A percentile compares a stretch with the other conserved stretches of the same genome.
phyloP scores from a whole-genome alignment of 768 basidiomycete species.

The Phlegmacium glaucopus region DNA sequence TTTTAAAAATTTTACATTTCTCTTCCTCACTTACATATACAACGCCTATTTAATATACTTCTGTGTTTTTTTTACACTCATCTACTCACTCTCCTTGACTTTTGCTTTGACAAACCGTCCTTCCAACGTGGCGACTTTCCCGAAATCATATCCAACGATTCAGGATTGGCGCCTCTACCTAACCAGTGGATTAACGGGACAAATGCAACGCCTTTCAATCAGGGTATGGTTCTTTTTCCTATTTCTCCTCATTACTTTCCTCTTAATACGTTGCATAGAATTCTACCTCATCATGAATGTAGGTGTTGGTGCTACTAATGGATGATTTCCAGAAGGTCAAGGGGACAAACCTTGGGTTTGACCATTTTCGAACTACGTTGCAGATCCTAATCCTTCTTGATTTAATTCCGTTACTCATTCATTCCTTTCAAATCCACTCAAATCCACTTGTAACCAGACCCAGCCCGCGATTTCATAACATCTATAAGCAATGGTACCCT shows the following conservation, averaged over 20 bases:
- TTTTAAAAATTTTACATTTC: no score
- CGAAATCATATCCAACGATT: constrained; percentile 37
- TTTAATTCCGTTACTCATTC: no score
- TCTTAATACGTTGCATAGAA: constrained; percentile 30
- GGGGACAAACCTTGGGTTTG: constrained; percentile 81
- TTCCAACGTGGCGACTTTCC: constrained; percentile 54
- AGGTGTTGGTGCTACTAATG: constrained; percentile 78
- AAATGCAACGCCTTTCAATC: constrained; percentile 81
- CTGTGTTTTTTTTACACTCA: constrained; percentile 84
- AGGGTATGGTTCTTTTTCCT: constrained; percentile 43
- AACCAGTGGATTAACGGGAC: constrained; percentile 77
- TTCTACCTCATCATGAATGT: constrained; percentile 84
- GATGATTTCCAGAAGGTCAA: constrained; percentile 86
- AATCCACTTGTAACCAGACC: constrained; percentile 34
- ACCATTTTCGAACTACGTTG: constrained; percentile 44
- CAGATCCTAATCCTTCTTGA: no score
- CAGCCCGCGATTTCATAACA: constrained; percentile 62
- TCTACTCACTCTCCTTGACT: constrained; percentile 68
- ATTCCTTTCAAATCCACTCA: constrained; percentile 1
- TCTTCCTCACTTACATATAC: no score
- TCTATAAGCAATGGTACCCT: constrained; percentile 60
- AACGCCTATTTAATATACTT: no score
- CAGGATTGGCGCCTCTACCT: constrained; percentile 42
- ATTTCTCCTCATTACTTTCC: not conserved
- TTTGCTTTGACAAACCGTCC: constrained; percentile 74